Base-by-base conservation (phyloP, 202 grass and related monocot species). In the Panicum hallii region DNA sequence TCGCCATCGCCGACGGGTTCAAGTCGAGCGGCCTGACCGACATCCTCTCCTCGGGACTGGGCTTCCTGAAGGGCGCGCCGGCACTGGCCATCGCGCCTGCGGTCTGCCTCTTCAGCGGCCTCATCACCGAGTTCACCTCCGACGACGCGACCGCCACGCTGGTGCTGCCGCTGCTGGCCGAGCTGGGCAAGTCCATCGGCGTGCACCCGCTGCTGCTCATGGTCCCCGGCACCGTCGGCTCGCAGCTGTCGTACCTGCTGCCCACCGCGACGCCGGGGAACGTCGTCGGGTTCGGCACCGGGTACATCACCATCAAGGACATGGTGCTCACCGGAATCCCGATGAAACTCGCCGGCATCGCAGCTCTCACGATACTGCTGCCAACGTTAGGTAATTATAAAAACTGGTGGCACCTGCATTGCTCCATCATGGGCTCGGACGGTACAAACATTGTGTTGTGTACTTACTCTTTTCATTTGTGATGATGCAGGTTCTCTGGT, bases 91-190 rank as follows among this genome's bases (percentile, higher is more conserved):
- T 97, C 38, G 88, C 92, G 45, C 90, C 94, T 2, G 64, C 91
- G 26, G 86, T 70, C 0, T 97, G 94, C 80, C 32, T 79, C 36
- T 79, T 97, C 52, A 92, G 92, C 42, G 84, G 78, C 16, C 5
- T 70, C 46, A 82, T 97, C 65, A 97, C 94, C 2, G 94, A 97
- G 81, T 97, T 97, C 88, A 94, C 90, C 3, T 97, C 94, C 20
- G 91, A 97, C 70, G 93, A 97, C 82, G 89, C 92, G 9, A 88
- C 94, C 69, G 42, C 92, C 34, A 97, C 94, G 72, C 90, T 97
- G 3, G 90, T 97, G 55, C 58, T 97, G 57, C 94, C 94, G 40
- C 86, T 97, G 43, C 86, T 97, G 19, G 83, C 93, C 5, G 92
- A 97, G 78, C 74, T 97, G n/a, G 92, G 81, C 22, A 75, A 53